phyloP scores from a whole-genome alignment of 129 eudicot genomes.

The Ambrosia artemisiifolia region DNA sequence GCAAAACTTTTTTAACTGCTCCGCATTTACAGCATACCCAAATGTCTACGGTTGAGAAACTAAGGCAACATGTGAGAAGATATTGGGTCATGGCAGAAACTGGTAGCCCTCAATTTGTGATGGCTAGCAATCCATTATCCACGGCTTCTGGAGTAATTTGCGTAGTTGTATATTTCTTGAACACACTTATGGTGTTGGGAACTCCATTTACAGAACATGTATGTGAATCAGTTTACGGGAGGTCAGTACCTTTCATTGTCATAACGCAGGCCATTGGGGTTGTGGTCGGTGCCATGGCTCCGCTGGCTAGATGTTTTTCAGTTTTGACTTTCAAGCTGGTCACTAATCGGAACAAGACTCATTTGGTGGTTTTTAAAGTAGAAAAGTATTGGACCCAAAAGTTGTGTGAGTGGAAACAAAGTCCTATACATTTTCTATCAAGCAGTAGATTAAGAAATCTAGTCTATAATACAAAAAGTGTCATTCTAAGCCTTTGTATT shows the following conservation, averaged over 20 bases:
- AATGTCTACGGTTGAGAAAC: not conserved
- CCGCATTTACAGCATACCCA: not conserved
- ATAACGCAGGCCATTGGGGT: not conserved
- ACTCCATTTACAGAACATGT: not conserved
- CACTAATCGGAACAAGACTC: not conserved
- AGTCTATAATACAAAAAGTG: not conserved
- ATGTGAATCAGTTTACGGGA: not conserved
- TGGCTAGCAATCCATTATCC: slow-evolving; percentile 7
- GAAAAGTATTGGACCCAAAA: slow-evolving; percentile 29
- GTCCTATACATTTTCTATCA: slow-evolving; percentile 4
- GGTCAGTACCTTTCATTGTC: not conserved
- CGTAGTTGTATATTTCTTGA: not conserved
- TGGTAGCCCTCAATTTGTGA: not conserved
- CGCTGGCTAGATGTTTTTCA: not conserved
- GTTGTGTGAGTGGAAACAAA: slow-evolving; percentile 20
- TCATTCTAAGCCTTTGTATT: slow-evolving; percentile 11
- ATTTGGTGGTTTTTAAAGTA: not conserved
- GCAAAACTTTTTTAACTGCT: not conserved
- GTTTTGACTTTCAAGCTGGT: not conserved
- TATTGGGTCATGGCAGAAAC: slow-evolving; percentile 6
- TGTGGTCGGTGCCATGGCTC: slow-evolving; percentile 6
- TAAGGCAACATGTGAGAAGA: slow-evolving; percentile 1
- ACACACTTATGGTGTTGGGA: not conserved
- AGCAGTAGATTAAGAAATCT: not conserved
- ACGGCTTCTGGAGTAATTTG: slow-evolving; percentile 6